These are phyloP conservation scores for Ampelomyces quisqualis DNA, from an alignment of 2,329 filamentous ascomycete genomes.

Conservation along the genomic window DNA sequence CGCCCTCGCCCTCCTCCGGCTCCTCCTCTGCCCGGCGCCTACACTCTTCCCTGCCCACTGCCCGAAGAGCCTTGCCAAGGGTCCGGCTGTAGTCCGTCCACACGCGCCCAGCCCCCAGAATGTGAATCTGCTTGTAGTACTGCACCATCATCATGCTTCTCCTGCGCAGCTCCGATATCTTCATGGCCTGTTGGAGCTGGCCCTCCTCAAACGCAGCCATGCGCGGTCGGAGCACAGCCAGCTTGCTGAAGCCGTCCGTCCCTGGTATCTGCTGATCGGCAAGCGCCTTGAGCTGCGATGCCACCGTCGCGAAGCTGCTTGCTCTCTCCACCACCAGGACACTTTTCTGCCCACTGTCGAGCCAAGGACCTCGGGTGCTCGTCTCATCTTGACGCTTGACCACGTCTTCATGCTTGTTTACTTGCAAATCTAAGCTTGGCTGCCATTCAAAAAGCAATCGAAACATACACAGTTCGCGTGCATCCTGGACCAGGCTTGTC, in stretches of 20 bases:
- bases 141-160: slow-evolving; percentile 58
- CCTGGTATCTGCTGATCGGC: slow-evolving; percentile 48
- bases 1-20: no score
- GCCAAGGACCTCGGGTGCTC: slow-evolving; percentile 18
- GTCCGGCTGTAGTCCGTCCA: slow-evolving; percentile 72
- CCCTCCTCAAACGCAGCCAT: slow-evolving; percentile 62
- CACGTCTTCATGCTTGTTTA: slow-evolving; percentile 46
- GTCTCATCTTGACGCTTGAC: slow-evolving; percentile 26
- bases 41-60: slow-evolving; percentile 64
- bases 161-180: slow-evolving; percentile 63
- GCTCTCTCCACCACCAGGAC: slow-evolving; percentile 50
- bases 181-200: slow-evolving; percentile 61
- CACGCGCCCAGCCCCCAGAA: slow-evolving; percentile 66
- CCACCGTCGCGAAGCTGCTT: slow-evolving; percentile 45
- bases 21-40: slow-evolving; percentile 55
- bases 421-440: slow-evolving; percentile 29
- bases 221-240: slow-evolving; percentile 61
- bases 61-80: slow-evolving; percentile 64
- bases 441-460: not conserved
- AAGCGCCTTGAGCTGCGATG: slow-evolving; percentile 49
- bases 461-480: slow-evolving; percentile 42
- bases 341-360: slow-evolving; percentile 29
- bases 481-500: slow-evolving; percentile 43
- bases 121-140: slow-evolving; percentile 70
- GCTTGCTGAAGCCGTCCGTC: slow-evolving; percentile 49